A percentile compares a stretch with the other conserved stretches of the same genome.
Conservation (phyloP, 2,329 filamentous ascomycete species). For the Tolypocladium endophyticum region DNA sequence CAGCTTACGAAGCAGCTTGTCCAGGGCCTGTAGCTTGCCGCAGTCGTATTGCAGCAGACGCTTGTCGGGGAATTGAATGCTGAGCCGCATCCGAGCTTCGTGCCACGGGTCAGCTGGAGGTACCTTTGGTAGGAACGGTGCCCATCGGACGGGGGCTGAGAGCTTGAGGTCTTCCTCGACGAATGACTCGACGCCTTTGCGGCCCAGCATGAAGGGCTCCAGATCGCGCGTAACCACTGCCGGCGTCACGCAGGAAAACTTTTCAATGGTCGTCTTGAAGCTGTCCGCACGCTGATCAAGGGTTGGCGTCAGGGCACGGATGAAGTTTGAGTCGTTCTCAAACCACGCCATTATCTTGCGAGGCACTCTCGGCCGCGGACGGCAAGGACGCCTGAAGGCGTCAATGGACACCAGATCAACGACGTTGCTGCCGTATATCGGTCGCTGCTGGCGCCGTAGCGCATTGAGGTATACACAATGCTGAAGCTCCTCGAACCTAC, state of each 20-base stretch:
- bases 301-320: slow-evolving; percentile 61
- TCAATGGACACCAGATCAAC: slow-evolving; percentile 63
- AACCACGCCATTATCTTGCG: slow-evolving; percentile 63
- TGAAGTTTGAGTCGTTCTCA: slow-evolving; percentile 53
- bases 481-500: slow-evolving; percentile 67
- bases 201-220: slow-evolving; percentile 55
- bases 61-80: slow-evolving; percentile 94
- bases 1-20: slow-evolving; percentile 73
- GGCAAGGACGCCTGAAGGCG: slow-evolving; percentile 45
- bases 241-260: slow-evolving; percentile 89
- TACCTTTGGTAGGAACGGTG: slow-evolving; percentile 45
- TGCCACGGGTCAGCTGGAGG: slow-evolving; percentile 73
- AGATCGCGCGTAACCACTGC: slow-evolving; percentile 76
- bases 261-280: slow-evolving; percentile 66
- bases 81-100: slow-evolving; percentile 81
- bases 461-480: slow-evolving; percentile 73
- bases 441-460: slow-evolving; percentile 66
- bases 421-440: slow-evolving; percentile 73
- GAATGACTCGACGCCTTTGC: slow-evolving; percentile 45
- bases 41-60: slow-evolving; percentile 96
- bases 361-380: slow-evolving; percentile 49
- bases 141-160: slow-evolving; percentile 44
- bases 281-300: slow-evolving; percentile 61
- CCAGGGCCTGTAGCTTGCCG: slow-evolving; percentile 86
- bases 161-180: slow-evolving; percentile 45